Percentiles rank a stretch among this genome's conserved stretches.
Evolutionary conservation across 1,139 yeast species (phyloP).

Genomic region (Nematodospora anomalae): DNA sequence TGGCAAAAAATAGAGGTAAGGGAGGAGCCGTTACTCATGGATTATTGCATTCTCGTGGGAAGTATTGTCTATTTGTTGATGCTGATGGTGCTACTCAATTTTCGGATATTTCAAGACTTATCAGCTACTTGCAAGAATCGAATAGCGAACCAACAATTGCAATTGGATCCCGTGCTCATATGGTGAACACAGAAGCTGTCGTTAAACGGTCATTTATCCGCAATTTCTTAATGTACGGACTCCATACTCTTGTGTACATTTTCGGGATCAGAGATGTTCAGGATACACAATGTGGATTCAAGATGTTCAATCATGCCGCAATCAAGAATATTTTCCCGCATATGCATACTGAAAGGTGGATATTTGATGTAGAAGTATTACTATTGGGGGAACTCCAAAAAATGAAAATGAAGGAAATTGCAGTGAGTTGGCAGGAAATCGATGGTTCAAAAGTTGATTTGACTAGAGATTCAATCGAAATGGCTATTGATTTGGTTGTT

Average conservation of each 20-base stretch:
- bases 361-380: slow-evolving; percentile 91
- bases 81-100: slow-evolving; percentile 97
- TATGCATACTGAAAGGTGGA: slow-evolving; percentile 98
- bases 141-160: slow-evolving; percentile 58
- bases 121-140: slow-evolving; percentile 35
- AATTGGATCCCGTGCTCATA: slow-evolving; percentile 93
- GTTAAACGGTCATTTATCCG: slow-evolving; percentile 87
- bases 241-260: slow-evolving; percentile 79
- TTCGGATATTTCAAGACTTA: slow-evolving; percentile 60
- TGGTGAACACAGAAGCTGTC: slow-evolving; percentile 95
- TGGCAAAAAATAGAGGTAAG: slow-evolving; percentile 82
- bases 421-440: slow-evolving; percentile 96
- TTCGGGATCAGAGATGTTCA: slow-evolving; percentile 86
- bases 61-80: slow-evolving; percentile 82
- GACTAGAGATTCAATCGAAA: slow-evolving; percentile 84
- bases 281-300: slow-evolving; percentile 98
- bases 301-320: slow-evolving; percentile 76
- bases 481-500: slow-evolving; percentile 95
- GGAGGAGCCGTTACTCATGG: slow-evolving; percentile 99
- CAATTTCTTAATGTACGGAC: slow-evolving; percentile 89
- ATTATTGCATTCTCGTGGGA: slow-evolving; percentile 71
- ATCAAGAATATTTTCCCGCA: slow-evolving; percentile 71
- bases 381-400: slow-evolving; percentile 73
- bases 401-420: slow-evolving; percentile 69
- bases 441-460: slow-evolving; percentile 92